phyloP scores from a whole-genome alignment of 2,329 filamentous ascomycete genomes.

The Metarhizium brunneum region DNA sequence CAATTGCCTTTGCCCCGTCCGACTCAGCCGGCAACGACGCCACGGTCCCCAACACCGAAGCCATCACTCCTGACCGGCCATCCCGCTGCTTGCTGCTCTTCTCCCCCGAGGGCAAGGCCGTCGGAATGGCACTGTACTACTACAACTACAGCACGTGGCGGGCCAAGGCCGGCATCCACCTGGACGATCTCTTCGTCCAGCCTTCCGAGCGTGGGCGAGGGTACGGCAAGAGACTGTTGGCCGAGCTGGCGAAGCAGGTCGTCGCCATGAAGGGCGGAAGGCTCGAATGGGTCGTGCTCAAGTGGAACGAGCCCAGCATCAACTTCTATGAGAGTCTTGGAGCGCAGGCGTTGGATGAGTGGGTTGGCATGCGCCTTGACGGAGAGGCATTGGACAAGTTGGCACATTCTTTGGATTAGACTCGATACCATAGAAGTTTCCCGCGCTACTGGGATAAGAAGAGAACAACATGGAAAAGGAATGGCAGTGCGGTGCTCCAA shows the following conservation, averaged over 20 bases:
- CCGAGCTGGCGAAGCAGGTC: conserved; percentile 70
- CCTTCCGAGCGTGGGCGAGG: conserved; percentile 61
- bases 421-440: background rate
- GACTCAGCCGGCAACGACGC: conserved; percentile 30
- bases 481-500: background rate
- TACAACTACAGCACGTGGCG: conserved; percentile 96
- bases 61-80: conserved; percentile 47
- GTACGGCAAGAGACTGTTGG: conserved; percentile 69
- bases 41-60: conserved; percentile 35
- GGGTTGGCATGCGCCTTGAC: conserved; percentile 69
- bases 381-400: conserved; percentile 54
- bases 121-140: conserved; percentile 84
- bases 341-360: conserved; percentile 57
- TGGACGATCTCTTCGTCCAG: conserved; percentile 86
- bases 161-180: conserved; percentile 76
- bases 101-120: conserved; percentile 36
- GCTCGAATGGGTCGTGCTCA: conserved; percentile 84
- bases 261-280: conserved; percentile 61
- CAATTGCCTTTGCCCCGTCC: conserved; percentile 66
- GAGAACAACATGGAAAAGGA: background rate
- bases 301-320: conserved; percentile 89
- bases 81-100: conserved; percentile 68
- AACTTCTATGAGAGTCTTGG: conserved; percentile 72
- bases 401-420: conserved; percentile 32
- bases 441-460: background rate